Base-by-base conservation (phyloP, 805 yeast species). In the Teunomyces aglyptinius region DNA sequence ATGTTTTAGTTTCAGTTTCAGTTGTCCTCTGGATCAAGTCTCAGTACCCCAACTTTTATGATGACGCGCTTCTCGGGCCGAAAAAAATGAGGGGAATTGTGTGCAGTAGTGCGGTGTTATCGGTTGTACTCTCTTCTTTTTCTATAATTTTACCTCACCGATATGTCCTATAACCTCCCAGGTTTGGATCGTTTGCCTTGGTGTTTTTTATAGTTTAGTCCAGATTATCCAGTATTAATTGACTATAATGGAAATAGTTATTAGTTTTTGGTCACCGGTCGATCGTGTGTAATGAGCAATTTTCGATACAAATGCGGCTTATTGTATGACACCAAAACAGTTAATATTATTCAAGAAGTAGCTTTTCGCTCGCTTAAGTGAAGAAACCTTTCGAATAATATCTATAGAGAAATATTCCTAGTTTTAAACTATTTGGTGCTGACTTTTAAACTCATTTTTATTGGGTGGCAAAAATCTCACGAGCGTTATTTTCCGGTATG, bases 21-120 rank as follows among this genome's bases (percentile, higher is more conserved):
- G 22, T 6, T 34, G 7, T 20, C 22, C 16, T 22, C 24, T 15
- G 39, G 27, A 36, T 20, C 39, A 19, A 20, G 39, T 36, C 27
- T 36, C 27, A 36, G 24, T 36, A 36, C 39, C 39, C 39, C 39
- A 36, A 36, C 27, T 20, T 36, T 36, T 18, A 20, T 24, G 26
- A 22, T 36, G 39, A 36, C 28, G 39, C 39, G 28, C 28, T n/a
- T n/a, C n/a, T 15, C 19, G 36, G 13, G 28, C 28, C 11, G 28
- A 12, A 1, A 20, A 20, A n/a, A 36, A 35, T 13, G 24, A 10
- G 39, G 28, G 39, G 15, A 22, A 8, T n/a, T 36, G 3, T 36
- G 16, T 36, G 39, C 39, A 36, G 39, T 24, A 20, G 27, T 3
- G 15, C 39, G 39, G 39, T 22, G 39, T 18, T 36, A 36, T 36